phyloP scores from a whole-genome alignment of 495 filamentous ascomycete genomes.

The Pseudotulostoma volvatum region DNA sequence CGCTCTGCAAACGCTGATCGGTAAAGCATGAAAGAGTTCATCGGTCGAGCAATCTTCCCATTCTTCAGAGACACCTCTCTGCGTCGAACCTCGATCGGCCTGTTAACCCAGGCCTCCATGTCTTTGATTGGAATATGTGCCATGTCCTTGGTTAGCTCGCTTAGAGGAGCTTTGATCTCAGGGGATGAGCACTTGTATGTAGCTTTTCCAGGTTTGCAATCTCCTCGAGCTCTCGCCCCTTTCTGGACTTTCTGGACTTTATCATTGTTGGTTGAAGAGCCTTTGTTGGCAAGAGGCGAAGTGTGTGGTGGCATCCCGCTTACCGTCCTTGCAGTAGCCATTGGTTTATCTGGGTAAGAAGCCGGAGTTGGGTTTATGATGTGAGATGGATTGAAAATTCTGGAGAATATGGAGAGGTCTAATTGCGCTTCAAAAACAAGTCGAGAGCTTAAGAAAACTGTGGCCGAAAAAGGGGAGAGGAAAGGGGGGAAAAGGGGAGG shows the following conservation, averaged over 20 bases:
- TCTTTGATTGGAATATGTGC: constrained; percentile 49
- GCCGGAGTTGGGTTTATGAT: too few species aligned
- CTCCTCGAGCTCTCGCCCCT: constrained; percentile 14
- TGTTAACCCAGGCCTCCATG: constrained; percentile 69
- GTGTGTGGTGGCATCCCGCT: neutral
- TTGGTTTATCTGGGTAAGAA: too few species aligned
- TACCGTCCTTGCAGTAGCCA: neutral
- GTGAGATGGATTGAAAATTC: neutral
- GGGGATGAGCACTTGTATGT: constrained; percentile 37
- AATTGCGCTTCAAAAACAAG: too few species aligned
- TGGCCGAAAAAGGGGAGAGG: neutral
- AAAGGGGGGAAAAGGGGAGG: too few species aligned
- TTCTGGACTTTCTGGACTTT: constrained; percentile 22
- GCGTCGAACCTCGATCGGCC: constrained; percentile 46
- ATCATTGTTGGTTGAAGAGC: constrained; percentile 3
- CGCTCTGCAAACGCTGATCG: constrained; percentile 82
- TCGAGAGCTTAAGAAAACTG: neutral
- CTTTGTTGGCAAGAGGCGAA: neutral
- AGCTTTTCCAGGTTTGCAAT: constrained; percentile 19
- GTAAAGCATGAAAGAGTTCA: constrained; percentile 99
- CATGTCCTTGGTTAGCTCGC: constrained; percentile 54
- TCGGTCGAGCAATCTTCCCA: constrained; percentile 75
- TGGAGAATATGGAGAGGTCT: too few species aligned
- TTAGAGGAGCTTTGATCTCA: constrained; percentile 52
- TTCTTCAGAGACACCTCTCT: constrained; percentile 54